A percentile compares a stretch with the other conserved stretches of the same genome.
phyloP scores from a whole-genome alignment of 1,139 yeast species.

The Hyphopichia buzzinii region DNA sequence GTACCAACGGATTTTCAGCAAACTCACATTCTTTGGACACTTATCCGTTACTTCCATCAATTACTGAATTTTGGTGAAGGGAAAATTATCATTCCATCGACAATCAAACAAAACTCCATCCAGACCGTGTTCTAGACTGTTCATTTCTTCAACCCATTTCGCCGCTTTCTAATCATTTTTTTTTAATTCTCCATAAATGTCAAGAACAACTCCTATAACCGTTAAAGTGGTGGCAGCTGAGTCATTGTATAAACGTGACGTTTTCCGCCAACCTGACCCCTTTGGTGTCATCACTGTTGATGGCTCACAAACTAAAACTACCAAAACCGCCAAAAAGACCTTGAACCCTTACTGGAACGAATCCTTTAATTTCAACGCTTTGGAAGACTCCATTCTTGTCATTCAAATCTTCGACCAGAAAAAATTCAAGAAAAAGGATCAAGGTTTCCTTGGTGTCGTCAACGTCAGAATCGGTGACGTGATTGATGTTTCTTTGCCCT shows the following conservation, averaged over 20 bases:
- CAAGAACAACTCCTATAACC: slow-evolving; percentile 41
- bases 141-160: too few relatives aligned
- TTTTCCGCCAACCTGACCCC: slow-evolving; percentile 94
- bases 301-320: slow-evolving; percentile 93
- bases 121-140: too few relatives aligned
- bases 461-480: slow-evolving; percentile 89
- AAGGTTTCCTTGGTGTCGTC: slow-evolving; percentile 97
- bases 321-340: slow-evolving; percentile 90
- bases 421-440: slow-evolving; percentile 96
- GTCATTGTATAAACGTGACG: slow-evolving; percentile 91
- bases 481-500: slow-evolving; percentile 61
- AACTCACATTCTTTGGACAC: too few relatives aligned
- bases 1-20: too few relatives aligned
- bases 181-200: slow-evolving; percentile 8
- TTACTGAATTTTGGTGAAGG: too few relatives aligned
- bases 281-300: slow-evolving; percentile 96
- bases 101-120: too few relatives aligned
- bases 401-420: slow-evolving; percentile 96
- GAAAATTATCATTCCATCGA: too few relatives aligned
- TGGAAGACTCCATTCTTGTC: slow-evolving; percentile 82
- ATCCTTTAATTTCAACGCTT: slow-evolving; percentile 72
- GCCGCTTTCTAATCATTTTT: background rate
- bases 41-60: too few relatives aligned
- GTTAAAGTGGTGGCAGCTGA: slow-evolving; percentile 95
- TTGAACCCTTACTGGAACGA: slow-evolving; percentile 98